Base-by-base conservation (phyloP, 306 rosid species). In the Ammopiptanthus mongolicus region DNA sequence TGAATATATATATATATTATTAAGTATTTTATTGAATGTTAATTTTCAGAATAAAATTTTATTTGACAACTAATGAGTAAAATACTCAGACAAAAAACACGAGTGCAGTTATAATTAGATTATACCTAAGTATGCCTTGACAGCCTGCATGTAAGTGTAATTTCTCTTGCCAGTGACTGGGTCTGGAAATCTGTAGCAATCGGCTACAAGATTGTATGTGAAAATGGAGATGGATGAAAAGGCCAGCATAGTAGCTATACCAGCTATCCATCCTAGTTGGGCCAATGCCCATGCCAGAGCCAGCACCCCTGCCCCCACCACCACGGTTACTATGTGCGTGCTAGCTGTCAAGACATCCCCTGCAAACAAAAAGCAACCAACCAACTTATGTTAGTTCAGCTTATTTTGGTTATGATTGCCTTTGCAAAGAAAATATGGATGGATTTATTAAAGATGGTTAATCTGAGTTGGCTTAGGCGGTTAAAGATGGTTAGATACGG, bases 111-210 rank as follows among this genome's bases (percentile, higher is more conserved):
- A 21, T 53, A 21, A 36, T 4, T 13, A 36, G n/a, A 65, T 6
- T 55, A 69, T 68, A 82, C 86, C 82, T 63, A 82, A 82, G 57
- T 67, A 79, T 33, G 73, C 33, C 60, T 70, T 57, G 31, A 83
- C 86, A 46, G 90, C 90, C 8, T 86, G 82, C 82, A 80, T 84
- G 58, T 86, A 86, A 65, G 84, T 83, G 66, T 84, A 84, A 14
- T 83, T 86, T 60, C 87, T 78, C 37, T 21, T 71, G 65, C 88
- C 88, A 39, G 31, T 25, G 15, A 85, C 0, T 0, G 84, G 86
- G 39, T 86, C 76, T 42, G 86, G 90, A 46, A 58, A 83, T 66
- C 91, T 73, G 71, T 87, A 82, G 59, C 91, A 87, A 60, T 87
- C 85, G 0, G 88, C 82, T 37, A 84, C 52, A 63, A 84, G 81